Evolutionary conservation across 2,329 filamentous ascomycete species (phyloP), one percentile per base, ranked within the genome.

Genomic region (Stachybotrys chartarum): DNA sequence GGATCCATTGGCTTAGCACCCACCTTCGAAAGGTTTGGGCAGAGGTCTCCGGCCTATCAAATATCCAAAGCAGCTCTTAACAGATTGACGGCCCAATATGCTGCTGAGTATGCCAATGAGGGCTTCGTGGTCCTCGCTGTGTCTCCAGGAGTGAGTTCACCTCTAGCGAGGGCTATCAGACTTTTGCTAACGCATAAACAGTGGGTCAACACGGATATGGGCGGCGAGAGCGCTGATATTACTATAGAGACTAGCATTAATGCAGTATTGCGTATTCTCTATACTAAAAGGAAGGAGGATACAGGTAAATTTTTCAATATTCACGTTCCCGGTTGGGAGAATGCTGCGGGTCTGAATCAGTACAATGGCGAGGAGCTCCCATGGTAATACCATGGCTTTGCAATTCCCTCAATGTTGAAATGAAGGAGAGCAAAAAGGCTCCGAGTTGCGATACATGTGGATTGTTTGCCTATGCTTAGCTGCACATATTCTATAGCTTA

Each of bases 61-160:
- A 68, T 78, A 55, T 68, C 72, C 31, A 79, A 79, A 58, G 70
- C 76, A 0, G 75, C 75, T 0, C 56, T 79, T 56, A 78, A 78
- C 58, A 75, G 75, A 70, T 58, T 79, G 45, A 79, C 74, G 1
- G 66, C 72, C 0, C 75, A 75, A 58, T 77, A 72, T 49, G 68
- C 73, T 0, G 52, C 66, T 6, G 61, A 66, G 0, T 70, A 70
- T 48, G 67, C 58, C 2, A 57, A 69, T 6, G 66, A 74, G 30
- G 75, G 74, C 1, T 78, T 78, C 57, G 74, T 68, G 0, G 64
- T 78, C 52, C 54, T 77, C 10, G 65, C 69, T 0, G 47, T 79
- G 5, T 71, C 65, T 16, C 77, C 77, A 8, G 77, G 77, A 1
- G 75, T 78, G 67, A 56, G 72, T 52, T 6, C 44, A 35, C 64